Conservation (phyloP, 768 basidiomycete genomes). For the Pisolithus albus region DNA sequence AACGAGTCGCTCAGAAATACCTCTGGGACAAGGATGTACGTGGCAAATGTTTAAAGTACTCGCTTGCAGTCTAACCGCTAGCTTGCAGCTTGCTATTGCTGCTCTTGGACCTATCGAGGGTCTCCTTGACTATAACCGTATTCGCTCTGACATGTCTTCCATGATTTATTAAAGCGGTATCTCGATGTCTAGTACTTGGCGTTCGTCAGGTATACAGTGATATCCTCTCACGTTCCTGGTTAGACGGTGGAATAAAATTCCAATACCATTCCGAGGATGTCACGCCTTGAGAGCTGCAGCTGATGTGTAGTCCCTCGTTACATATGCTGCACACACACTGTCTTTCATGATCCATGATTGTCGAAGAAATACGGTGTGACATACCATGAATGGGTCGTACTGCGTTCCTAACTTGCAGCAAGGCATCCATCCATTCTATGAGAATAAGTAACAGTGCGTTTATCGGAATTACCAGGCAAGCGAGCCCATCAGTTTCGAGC, state of each 20-base stretch:
- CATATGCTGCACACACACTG: no score
- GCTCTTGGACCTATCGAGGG: constrained; percentile 89
- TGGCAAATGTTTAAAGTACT: constrained; percentile 22
- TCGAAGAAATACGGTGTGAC: no score
- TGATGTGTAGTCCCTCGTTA: no score
- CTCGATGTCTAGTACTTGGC: neutral
- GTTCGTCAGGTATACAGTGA: neutral
- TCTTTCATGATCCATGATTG: no score
- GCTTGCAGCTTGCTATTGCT: constrained; percentile 66
- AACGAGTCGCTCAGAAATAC: constrained; percentile 92
- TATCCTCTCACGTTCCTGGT: no score
- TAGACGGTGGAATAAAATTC: no score
- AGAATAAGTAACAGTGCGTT: no score
- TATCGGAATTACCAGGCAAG: neutral
- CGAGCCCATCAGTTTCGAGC: neutral
- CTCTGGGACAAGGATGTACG: constrained; percentile 91
- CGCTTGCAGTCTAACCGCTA: constrained; percentile 1
- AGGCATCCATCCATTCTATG: no score
- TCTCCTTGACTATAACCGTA: constrained; percentile 89
- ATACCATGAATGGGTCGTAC: no score
- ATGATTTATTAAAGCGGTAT: constrained; percentile 51
- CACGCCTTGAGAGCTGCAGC: no score
- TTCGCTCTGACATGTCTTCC: constrained; percentile 77
- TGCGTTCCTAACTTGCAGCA: no score
- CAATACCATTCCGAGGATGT: no score